phyloP scores from a whole-genome alignment of 306 rosid species.

The Gillenia trifoliata region DNA sequence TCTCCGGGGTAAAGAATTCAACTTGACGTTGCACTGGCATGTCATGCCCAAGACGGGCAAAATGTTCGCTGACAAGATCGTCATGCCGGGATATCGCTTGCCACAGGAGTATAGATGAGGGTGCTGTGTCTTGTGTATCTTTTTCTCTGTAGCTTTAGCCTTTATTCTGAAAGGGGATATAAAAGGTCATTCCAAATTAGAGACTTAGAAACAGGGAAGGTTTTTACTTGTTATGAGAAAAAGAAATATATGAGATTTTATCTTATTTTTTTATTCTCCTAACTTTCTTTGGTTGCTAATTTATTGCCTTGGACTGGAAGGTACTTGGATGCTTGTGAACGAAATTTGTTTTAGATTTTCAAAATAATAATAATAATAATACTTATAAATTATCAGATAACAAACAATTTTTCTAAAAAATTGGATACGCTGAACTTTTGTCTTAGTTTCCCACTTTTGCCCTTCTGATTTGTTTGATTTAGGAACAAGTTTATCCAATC shows the following conservation, averaged over 20 bases:
- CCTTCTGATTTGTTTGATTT: too few species aligned
- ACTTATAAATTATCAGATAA: too few species aligned
- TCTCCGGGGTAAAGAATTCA: slow-evolving; percentile 76
- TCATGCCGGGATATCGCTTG: slow-evolving; percentile 71
- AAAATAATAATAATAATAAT: too few species aligned
- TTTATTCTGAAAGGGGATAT: slow-evolving; percentile 4
- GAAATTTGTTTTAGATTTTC: too few species aligned
- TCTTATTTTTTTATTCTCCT: slow-evolving; percentile 16
- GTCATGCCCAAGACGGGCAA: slow-evolving; percentile 98
- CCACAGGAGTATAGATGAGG: slow-evolving; percentile 73
- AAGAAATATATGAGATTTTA: neutral
- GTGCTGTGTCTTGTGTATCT: slow-evolving; percentile 15
- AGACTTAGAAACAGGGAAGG: slow-evolving; percentile 28
- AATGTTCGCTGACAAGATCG: slow-evolving; percentile 73
- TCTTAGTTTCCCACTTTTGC: too few species aligned
- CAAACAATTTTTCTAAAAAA: too few species aligned
- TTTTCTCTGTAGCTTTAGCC: slow-evolving; percentile 41
- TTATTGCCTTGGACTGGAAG: neutral
- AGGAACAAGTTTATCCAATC: too few species aligned
- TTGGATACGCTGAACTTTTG: too few species aligned
- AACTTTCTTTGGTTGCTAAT: slow-evolving; percentile 4
- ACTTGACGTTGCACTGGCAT: slow-evolving; percentile 97
- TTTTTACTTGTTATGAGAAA: neutral
- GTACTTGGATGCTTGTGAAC: too few species aligned
- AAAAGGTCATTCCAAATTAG: slow-evolving; percentile 14